Conservation (phyloP, 2,329 filamentous ascomycete species). For the Penicillium digitatum region DNA sequence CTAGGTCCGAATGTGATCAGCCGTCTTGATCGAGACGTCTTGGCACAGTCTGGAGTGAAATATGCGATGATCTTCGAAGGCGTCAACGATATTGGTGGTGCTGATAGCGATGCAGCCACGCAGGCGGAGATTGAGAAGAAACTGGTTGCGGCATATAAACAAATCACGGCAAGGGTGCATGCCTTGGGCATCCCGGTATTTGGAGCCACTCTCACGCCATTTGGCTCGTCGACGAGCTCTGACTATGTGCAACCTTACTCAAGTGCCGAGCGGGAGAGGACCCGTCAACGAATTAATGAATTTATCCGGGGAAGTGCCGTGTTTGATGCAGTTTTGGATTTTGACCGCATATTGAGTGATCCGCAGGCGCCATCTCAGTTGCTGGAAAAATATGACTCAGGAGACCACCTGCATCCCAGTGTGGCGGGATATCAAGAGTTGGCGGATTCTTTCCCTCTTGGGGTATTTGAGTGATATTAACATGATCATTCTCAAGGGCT, state of each 20-base stretch:
- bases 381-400: slow-evolving; percentile 52
- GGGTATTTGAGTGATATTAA: slow-evolving; percentile 43
- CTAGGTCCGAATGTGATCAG: slow-evolving; percentile 59
- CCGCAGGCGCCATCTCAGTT: slow-evolving; percentile 49
- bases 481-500: background rate
- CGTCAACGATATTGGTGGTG: slow-evolving; percentile 64
- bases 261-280: slow-evolving; percentile 52
- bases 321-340: slow-evolving; percentile 62
- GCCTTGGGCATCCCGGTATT: slow-evolving; percentile 55
- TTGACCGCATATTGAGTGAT: slow-evolving; percentile 56
- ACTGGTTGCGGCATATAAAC: slow-evolving; percentile 56
- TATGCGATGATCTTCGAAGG: slow-evolving; percentile 66
- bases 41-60: slow-evolving; percentile 54
- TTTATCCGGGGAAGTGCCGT: slow-evolving; percentile 56
- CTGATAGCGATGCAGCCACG: slow-evolving; percentile 40
- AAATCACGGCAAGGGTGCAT: slow-evolving; percentile 56
- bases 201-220: slow-evolving; percentile 64
- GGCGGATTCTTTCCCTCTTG: slow-evolving; percentile 56
- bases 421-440: slow-evolving; percentile 57
- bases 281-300: slow-evolving; percentile 55
- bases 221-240: slow-evolving; percentile 41
- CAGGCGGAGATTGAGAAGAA: slow-evolving; percentile 49
- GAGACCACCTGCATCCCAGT: slow-evolving; percentile 64
- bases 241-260: slow-evolving; percentile 51
- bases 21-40: slow-evolving; percentile 62